These are phyloP conservation scores for Trichoderma virens DNA, from an alignment of 495 filamentous ascomycete species.

Conservation along the genomic window DNA sequence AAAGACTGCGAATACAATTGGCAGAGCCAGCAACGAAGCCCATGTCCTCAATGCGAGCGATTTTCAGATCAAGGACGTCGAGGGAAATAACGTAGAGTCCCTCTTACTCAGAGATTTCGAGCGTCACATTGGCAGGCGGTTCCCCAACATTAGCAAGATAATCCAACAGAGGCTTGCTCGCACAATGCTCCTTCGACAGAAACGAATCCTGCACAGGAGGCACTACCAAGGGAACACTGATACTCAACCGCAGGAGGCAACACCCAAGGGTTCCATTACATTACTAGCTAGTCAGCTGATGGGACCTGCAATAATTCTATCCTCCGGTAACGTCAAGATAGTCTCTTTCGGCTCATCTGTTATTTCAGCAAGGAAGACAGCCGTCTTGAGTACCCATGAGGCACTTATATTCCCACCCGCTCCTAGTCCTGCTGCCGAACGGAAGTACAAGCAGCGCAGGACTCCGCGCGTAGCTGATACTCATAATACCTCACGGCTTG, in stretches of 20 bases:
- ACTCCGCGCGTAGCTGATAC: neutral
- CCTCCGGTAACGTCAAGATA: neutral
- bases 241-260: neutral
- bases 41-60: neutral
- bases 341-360: neutral
- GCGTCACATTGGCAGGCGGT: neutral
- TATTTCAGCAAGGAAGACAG: neutral
- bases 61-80: neutral
- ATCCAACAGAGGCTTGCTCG: neutral
- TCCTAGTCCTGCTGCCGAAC: neutral
- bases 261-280: neutral
- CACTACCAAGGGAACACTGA: neutral
- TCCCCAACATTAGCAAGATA: neutral
- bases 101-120: neutral
- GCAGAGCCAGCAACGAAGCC: neutral
- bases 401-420: neutral
- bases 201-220: neutral
- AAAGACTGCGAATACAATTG: neutral
- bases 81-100: neutral
- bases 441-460: neutral
- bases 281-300: neutral
- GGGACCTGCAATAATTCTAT: neutral
- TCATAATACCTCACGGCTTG: too few species aligned
- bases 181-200: neutral
- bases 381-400: neutral